Percentiles rank a stretch among this genome's conserved stretches.
Conservation (phyloP, 1,284 basidiomycete species). For the Puccinia brachypodii region DNA sequence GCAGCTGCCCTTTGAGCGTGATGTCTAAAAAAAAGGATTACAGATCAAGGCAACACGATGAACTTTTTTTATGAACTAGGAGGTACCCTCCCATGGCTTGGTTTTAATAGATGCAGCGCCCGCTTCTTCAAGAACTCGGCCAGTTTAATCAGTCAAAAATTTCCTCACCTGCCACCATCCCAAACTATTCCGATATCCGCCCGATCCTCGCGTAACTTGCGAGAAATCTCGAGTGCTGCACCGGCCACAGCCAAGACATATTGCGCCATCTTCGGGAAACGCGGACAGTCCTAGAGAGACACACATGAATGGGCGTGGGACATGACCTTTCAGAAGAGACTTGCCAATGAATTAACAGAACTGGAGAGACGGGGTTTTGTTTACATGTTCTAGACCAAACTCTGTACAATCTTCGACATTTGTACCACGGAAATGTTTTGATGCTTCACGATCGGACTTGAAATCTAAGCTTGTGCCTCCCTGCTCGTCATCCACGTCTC, state of each 20-base stretch:
- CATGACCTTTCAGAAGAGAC: neutral
- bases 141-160: constrained; percentile 60
- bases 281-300: constrained; percentile 71
- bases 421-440: constrained; percentile 49
- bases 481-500: neutral
- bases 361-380: constrained; percentile 50
- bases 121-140: neutral
- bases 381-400: constrained; percentile 70
- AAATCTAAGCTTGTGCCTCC: neutral
- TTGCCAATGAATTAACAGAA: neutral
- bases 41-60: too few species aligned
- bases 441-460: neutral
- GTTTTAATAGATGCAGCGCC: constrained; percentile 50
- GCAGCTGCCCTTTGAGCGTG: constrained; percentile 73
- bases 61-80: too few species aligned
- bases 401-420: constrained; percentile 55
- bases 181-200: constrained; percentile 73
- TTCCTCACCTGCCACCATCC: constrained; percentile 69
- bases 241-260: constrained; percentile 75
- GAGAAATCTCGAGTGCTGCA: constrained; percentile 71
- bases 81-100: neutral
- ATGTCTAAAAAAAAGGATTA: constrained; percentile 62
- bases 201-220: constrained; percentile 63
- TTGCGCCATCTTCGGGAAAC: constrained; percentile 67
- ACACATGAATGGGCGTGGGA: neutral